These are phyloP conservation scores for Phytophthora meadii DNA, from an alignment of 352 stramenopile genomes.

Conservation along the genomic window DNA sequence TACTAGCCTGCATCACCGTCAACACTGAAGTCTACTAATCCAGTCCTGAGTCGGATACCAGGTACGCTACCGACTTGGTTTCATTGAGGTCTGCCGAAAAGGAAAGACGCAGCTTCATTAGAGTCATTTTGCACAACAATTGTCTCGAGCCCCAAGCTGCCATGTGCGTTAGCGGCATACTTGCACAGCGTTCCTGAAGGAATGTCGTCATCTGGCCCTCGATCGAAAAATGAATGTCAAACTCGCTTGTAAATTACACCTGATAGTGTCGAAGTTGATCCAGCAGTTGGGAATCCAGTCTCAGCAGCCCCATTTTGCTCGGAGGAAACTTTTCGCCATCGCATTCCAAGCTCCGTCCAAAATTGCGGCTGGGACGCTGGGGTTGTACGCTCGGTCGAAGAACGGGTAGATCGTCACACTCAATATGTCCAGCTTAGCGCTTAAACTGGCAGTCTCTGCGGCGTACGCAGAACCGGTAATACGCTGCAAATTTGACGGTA, in stretches of 20 bases:
- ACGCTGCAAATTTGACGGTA: slow-evolving; percentile 59
- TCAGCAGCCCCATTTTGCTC: slow-evolving; percentile 48
- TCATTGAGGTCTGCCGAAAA: too few species aligned
- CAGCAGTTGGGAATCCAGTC: slow-evolving; percentile 55
- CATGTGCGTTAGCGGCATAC: too few species aligned
- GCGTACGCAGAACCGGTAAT: slow-evolving; percentile 45
- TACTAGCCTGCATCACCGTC: too few species aligned
- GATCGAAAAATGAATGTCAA: slow-evolving; percentile 55
- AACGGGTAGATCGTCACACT: slow-evolving; percentile 72
- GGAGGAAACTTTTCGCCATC: slow-evolving; percentile 47
- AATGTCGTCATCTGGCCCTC: slow-evolving; percentile 48
- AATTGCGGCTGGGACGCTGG: slow-evolving; percentile 41
- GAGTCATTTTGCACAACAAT: too few species aligned
- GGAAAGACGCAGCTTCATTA: too few species aligned
- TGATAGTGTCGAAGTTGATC: slow-evolving; percentile 29
- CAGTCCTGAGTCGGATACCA: too few species aligned
- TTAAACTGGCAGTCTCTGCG: slow-evolving; percentile 36
- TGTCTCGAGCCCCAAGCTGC: too few species aligned
- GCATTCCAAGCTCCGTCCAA: slow-evolving; percentile 38
- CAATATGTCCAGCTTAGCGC: slow-evolving; percentile 48
- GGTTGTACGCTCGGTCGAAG: slow-evolving; percentile 55
- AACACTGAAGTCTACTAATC: too few species aligned
- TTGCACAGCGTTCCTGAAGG: too few species aligned
- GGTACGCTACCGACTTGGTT: too few species aligned
- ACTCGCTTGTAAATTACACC: slow-evolving; percentile 13